Percentiles rank a stretch among this genome's conserved stretches.
Conservation (phyloP, 306 rosid genomes). For the Oemleria cerasiformis region DNA sequence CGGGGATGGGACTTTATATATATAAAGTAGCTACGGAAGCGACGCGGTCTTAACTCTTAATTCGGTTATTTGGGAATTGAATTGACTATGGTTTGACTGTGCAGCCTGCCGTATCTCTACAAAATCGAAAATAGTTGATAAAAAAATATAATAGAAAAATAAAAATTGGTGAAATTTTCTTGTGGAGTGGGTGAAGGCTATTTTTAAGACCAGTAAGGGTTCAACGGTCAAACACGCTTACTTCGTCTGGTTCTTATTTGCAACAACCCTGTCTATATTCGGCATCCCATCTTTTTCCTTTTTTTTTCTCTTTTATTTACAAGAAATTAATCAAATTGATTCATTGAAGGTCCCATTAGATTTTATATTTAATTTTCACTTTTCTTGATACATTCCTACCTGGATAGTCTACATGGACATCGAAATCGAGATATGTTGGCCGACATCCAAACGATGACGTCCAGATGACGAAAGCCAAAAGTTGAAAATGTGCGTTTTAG, state of each 20-base stretch:
- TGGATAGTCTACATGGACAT: too few relatives aligned
- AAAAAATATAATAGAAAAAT: not conserved
- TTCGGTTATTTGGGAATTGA: not conserved
- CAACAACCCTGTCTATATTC: constrained; percentile 22
- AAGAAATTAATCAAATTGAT: too few relatives aligned
- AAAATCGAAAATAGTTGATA: not conserved
- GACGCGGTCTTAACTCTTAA: not conserved
- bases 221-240: constrained; percentile 41
- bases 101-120: not conserved
- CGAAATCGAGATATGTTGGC: too few relatives aligned
- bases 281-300: not conserved
- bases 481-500: too few relatives aligned
- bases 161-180: not conserved
- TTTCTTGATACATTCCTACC: too few relatives aligned
- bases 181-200: constrained; percentile 13
- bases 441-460: too few relatives aligned
- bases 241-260: constrained; percentile 2
- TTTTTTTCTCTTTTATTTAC: not conserved
- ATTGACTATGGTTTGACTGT: not conserved
- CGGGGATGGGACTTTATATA: not conserved
- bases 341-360: too few relatives aligned
- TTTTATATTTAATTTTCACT: too few relatives aligned
- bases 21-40: not conserved
- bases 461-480: too few relatives aligned
- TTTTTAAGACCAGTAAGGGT: not conserved